Conservation (phyloP, 2,329 filamentous ascomycete species). For the Penicillium sp. region DNA sequence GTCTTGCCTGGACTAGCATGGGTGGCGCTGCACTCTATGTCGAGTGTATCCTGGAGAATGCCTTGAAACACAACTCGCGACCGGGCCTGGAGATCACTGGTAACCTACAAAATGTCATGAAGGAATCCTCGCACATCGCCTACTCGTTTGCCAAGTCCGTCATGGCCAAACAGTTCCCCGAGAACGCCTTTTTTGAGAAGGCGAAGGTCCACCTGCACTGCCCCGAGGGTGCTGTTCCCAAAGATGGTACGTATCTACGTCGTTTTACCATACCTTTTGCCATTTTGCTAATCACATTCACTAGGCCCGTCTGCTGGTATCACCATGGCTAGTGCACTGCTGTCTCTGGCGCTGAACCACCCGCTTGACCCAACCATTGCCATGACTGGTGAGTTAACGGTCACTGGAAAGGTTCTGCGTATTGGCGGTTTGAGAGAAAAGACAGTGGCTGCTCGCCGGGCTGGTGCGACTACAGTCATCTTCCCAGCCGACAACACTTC, state of each 20-base stretch:
- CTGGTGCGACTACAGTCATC: slow-evolving; percentile 88
- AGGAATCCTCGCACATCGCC: slow-evolving; percentile 91
- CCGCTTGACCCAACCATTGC: slow-evolving; percentile 82
- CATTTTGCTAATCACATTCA: background rate
- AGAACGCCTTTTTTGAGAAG: slow-evolving; percentile 95
- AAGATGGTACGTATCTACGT: slow-evolving; percentile 64
- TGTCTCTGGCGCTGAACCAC: slow-evolving; percentile 79
- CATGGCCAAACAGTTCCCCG: slow-evolving; percentile 79
- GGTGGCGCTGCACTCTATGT: slow-evolving; percentile 96
- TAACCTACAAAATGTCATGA: slow-evolving; percentile 96
- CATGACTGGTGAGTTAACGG: slow-evolving; percentile 96
- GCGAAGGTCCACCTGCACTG: slow-evolving; percentile 95
- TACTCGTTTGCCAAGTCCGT: slow-evolving; percentile 94
- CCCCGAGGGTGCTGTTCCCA: slow-evolving; percentile 91
- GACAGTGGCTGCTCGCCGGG: slow-evolving; percentile 89
- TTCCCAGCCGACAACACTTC: slow-evolving; percentile 95
- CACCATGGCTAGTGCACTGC: slow-evolving; percentile 93
- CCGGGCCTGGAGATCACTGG: slow-evolving; percentile 88
- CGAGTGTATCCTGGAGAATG: slow-evolving; percentile 88
- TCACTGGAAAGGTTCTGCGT: slow-evolving; percentile 92
- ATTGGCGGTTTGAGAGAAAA: slow-evolving; percentile 96
- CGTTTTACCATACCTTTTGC: background rate
- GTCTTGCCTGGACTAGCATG: slow-evolving; percentile 96
- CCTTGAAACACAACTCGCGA: slow-evolving; percentile 70
- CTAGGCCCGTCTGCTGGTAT: slow-evolving; percentile 80